Evolutionary conservation across 75 land plant genomes (phyloP).

Genomic region (Picea glauca): DNA sequence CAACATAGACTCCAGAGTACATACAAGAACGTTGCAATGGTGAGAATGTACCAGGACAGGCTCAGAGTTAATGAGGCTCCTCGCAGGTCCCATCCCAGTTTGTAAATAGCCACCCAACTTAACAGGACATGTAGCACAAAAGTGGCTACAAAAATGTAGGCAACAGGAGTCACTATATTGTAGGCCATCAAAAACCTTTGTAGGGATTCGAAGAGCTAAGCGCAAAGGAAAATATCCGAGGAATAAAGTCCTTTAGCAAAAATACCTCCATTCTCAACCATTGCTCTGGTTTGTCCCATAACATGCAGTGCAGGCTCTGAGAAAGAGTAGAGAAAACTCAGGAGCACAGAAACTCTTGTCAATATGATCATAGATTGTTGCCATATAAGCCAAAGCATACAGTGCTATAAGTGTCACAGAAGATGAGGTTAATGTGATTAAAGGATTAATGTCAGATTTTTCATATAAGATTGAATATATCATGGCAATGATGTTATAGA

Average conservation of each 20-base stretch:
- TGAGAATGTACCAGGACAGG: conserved; percentile 22
- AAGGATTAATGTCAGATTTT: too few relatives aligned
- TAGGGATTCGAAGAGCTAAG: conserved; percentile 12
- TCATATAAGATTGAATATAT: too few relatives aligned
- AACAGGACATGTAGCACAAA: conserved; percentile 16
- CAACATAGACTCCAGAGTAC: conserved; percentile 20
- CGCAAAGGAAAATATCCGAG: conserved; percentile 20
- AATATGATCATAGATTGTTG: conserved; percentile 32
- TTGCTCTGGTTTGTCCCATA: conserved; percentile 16
- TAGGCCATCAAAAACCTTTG: conserved; percentile 39
- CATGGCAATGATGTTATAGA: too few relatives aligned
- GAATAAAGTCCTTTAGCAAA: conserved; percentile 26
- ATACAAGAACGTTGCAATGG: conserved; percentile 8
- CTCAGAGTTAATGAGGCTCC: conserved; percentile 26
- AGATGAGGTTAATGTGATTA: too few relatives aligned
- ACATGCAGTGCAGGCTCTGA: conserved; percentile 19
- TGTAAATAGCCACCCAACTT: conserved; percentile 20
- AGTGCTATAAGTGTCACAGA: conserved; percentile 1
- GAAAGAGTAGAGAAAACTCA: conserved; percentile 18
- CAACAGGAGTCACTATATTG: conserved; percentile 24
- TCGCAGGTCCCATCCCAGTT: conserved; percentile 16
- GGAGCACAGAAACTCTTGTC: background rate
- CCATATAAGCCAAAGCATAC: conserved; percentile 26
- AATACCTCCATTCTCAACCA: conserved; percentile 18
- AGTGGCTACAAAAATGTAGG: conserved; percentile 14